Conservation (phyloP, 495 filamentous ascomycete genomes). For the Cairneyella variabilis region DNA sequence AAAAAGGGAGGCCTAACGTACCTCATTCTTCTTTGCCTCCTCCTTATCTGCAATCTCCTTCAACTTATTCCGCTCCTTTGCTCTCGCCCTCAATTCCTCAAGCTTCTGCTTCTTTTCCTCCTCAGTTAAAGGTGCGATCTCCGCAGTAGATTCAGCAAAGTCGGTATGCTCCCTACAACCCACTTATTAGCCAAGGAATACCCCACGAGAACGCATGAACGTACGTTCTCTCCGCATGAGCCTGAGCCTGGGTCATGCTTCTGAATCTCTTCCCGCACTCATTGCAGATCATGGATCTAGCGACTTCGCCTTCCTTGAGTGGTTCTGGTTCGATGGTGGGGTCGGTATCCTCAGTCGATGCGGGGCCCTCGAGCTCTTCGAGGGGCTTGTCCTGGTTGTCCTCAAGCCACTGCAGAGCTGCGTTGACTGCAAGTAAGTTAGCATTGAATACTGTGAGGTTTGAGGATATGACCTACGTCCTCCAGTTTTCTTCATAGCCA, state of each 20-base stretch:
- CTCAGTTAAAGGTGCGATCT: constrained; percentile 83
- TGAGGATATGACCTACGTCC: constrained; percentile 52
- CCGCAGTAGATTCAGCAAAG: constrained; percentile 90
- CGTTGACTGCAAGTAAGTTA: constrained; percentile 58
- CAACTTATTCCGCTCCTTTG: constrained; percentile 69
- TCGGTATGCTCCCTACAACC: constrained; percentile 68
- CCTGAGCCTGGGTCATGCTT: constrained; percentile 73
- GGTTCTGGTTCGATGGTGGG: constrained; percentile 44
- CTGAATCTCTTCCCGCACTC: constrained; percentile 92
- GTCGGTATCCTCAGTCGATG: constrained; percentile 42
- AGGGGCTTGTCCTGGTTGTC: constrained; percentile 77
- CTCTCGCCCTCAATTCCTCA: constrained; percentile 65
- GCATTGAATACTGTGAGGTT: not conserved
- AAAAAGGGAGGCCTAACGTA: constrained; percentile 27
- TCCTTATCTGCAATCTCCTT: constrained; percentile 72
- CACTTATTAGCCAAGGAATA: not conserved
- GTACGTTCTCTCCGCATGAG: constrained; percentile 83
- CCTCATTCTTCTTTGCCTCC: constrained; percentile 87
- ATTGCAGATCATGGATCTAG: constrained; percentile 65
- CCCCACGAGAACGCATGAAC: not conserved
- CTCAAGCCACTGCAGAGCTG: constrained; percentile 92
- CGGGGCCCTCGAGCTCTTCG: constrained; percentile 63
- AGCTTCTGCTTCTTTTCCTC: constrained; percentile 84
- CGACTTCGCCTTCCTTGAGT: constrained; percentile 58
- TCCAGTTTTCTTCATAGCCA: constrained; percentile 77